A percentile compares a stretch with the other conserved stretches of the same genome.
phyloP scores from a whole-genome alignment of 768 basidiomycete genomes.

The Peribolospora kevripleyi region DNA sequence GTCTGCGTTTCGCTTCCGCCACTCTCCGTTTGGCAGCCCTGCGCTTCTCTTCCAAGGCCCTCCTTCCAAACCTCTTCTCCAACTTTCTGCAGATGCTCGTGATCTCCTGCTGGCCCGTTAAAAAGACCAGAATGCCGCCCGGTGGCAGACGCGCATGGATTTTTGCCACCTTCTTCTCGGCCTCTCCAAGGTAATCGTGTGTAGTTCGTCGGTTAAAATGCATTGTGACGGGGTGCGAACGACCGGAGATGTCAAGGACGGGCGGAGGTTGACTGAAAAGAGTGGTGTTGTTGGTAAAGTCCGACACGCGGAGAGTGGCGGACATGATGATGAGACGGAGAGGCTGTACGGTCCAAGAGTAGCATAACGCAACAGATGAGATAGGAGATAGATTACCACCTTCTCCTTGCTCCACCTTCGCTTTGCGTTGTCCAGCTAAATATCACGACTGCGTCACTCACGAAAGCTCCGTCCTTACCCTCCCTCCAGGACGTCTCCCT shows the following conservation, averaged over 20 bases:
- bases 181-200: constrained; percentile 71
- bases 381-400: constrained; percentile 1
- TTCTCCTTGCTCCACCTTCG: background rate
- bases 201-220: constrained; percentile 75
- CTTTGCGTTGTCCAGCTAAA: background rate
- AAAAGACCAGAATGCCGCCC: constrained; percentile 75
- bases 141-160: constrained; percentile 80
- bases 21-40: background rate
- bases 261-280: constrained; percentile 73
- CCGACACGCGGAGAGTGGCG: constrained; percentile 75
- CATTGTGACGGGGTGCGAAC: constrained; percentile 82
- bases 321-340: constrained; percentile 94
- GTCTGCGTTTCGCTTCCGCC: constrained; percentile 5
- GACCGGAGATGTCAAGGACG: constrained; percentile 61
- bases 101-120: constrained; percentile 94
- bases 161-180: constrained; percentile 66
- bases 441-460: constrained; percentile 14
- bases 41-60: constrained; percentile 28
- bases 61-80: constrained; percentile 47
- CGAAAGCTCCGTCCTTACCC: constrained; percentile 45
- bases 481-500: constrained; percentile 69
- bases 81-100: constrained; percentile 55
- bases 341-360: constrained; percentile 27
- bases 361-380: background rate
- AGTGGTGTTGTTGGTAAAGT: constrained; percentile 64